Evolutionary conservation across 2,329 filamentous ascomycete species (phyloP).

Genomic region (Ophiosphaerella korrae): DNA sequence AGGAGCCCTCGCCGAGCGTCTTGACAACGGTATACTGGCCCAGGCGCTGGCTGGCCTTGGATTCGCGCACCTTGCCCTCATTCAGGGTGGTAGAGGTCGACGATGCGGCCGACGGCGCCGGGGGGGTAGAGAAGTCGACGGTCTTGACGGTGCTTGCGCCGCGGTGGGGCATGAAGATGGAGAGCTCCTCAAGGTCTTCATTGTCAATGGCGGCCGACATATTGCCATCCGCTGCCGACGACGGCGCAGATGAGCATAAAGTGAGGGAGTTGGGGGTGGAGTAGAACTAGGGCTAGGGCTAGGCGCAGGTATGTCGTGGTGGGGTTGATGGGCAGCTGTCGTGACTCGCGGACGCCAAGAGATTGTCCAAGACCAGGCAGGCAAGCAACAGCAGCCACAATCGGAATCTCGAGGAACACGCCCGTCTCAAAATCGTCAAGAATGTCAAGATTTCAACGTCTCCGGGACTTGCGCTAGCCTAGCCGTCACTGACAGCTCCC

Average conservation of each 20-base stretch:
- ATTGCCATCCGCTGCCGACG: conserved; percentile 2
- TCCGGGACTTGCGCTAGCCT: neutral
- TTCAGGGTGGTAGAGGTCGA: conserved; percentile 24
- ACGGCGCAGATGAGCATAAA: too few relatives aligned
- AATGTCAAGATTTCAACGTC: neutral
- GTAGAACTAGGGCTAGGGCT: neutral
- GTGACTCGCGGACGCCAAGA: too few relatives aligned
- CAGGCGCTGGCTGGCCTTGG: conserved; percentile 79
- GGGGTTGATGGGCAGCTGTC: neutral
- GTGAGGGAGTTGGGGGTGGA: conserved; percentile 1
- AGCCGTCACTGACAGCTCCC: conserved; percentile 18
- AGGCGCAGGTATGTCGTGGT: neutral
- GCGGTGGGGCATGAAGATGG: conserved; percentile 71
- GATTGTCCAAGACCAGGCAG: too few relatives aligned
- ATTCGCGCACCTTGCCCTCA: conserved; percentile 53
- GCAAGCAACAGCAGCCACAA: too few relatives aligned
- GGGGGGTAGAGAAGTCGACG: conserved; percentile 37
- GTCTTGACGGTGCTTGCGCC: conserved; percentile 36
- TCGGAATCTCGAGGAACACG: too few relatives aligned
- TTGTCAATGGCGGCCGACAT: conserved; percentile 67
- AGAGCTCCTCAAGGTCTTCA: conserved; percentile 69
- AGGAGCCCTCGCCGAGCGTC: conserved; percentile 94
- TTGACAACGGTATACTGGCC: conserved; percentile 89
- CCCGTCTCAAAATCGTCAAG: too few relatives aligned
- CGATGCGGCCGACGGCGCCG: conserved; percentile 32